Conservation (phyloP, 1,284 basidiomycete species). For the Pyrrhoderma lamaoense region DNA sequence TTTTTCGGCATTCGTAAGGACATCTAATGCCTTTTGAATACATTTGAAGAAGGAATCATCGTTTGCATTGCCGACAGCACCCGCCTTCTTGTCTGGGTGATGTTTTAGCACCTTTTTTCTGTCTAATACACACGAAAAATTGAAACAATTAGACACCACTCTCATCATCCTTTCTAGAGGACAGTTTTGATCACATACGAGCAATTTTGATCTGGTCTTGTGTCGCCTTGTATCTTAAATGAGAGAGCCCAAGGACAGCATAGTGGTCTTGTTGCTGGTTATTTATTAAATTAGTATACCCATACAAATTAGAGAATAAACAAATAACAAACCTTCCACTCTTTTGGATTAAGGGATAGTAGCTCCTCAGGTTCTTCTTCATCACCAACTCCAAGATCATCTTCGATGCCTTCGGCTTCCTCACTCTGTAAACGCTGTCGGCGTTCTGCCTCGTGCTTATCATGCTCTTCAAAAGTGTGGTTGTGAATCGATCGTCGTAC, state of each 20-base stretch:
- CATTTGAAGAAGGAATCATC: conserved; percentile 99
- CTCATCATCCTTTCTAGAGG: neutral
- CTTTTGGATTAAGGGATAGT: conserved; percentile 83
- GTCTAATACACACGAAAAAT: conserved; percentile 41
- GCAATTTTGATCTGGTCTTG: conserved; percentile 94
- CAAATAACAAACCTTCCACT: conserved; percentile 80
- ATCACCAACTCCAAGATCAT: conserved; percentile 89
- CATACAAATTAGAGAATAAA: neutral
- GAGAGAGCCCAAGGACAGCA: conserved; percentile 89
- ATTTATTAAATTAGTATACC: neutral
- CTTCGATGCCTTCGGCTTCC: conserved; percentile 55
- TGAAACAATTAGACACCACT: neutral
- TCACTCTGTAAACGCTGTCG: conserved; percentile 42
- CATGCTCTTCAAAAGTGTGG: conserved; percentile 76
- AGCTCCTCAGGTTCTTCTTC: conserved; percentile 79
- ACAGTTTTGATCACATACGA: conserved; percentile 50
- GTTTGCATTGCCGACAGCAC: conserved; percentile 65
- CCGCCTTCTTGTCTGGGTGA: conserved; percentile 98
- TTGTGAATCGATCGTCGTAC: conserved; percentile 69
- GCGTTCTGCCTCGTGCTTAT: conserved; percentile 52
- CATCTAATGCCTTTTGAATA: conserved; percentile 94
- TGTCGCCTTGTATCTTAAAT: conserved; percentile 83
- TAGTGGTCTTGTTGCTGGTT: conserved; percentile 95
- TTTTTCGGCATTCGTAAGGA: conserved; percentile 81
- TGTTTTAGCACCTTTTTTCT: conserved; percentile 99